Evolutionary conservation across 352 stramenopile genomes (phyloP).

Genomic region (Phytopythium vexans): DNA sequence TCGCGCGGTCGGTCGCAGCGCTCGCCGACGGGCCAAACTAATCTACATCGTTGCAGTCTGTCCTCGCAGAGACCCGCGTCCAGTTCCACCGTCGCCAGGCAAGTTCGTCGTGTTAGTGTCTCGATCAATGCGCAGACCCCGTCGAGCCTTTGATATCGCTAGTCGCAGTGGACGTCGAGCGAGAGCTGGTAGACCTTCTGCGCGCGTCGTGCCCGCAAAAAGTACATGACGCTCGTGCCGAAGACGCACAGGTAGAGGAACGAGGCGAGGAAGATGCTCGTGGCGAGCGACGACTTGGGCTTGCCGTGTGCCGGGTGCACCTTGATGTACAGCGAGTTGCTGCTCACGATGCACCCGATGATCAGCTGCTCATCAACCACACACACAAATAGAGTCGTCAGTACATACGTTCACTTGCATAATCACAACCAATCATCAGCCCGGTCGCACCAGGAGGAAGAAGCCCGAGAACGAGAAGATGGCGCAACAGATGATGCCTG

Average conservation of each 20-base stretch:
- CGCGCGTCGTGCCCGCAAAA: constrained; percentile 64
- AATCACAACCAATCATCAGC: not conserved
- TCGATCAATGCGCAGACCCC: not conserved
- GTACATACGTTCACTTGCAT: not conserved
- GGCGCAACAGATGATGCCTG: constrained; percentile 72
- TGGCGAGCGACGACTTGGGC: constrained; percentile 78
- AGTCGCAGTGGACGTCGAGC: constrained; percentile 82
- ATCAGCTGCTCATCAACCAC: constrained; percentile 43
- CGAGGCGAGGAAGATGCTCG: constrained; percentile 83
- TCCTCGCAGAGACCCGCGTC: not conserved
- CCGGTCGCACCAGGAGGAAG: constrained; percentile 51
- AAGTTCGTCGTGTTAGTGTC: no score
- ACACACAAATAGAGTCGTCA: constrained; percentile 7
- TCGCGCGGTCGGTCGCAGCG: constrained; percentile 6
- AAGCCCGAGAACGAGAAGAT: constrained; percentile 78
- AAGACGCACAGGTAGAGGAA: constrained; percentile 86
- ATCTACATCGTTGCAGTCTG: constrained; percentile 36
- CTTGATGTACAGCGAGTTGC: constrained; percentile 87
- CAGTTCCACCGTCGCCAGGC: no score
- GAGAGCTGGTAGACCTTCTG: constrained; percentile 89
- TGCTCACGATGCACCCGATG: constrained; percentile 80
- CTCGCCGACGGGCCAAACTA: constrained; percentile 22
- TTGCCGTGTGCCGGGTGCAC: constrained; percentile 75
- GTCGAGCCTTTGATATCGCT: constrained; percentile 5
- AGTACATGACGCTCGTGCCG: constrained; percentile 85